Conservation (phyloP, 1,284 basidiomycete genomes). For the Rugosomyces carneus region DNA sequence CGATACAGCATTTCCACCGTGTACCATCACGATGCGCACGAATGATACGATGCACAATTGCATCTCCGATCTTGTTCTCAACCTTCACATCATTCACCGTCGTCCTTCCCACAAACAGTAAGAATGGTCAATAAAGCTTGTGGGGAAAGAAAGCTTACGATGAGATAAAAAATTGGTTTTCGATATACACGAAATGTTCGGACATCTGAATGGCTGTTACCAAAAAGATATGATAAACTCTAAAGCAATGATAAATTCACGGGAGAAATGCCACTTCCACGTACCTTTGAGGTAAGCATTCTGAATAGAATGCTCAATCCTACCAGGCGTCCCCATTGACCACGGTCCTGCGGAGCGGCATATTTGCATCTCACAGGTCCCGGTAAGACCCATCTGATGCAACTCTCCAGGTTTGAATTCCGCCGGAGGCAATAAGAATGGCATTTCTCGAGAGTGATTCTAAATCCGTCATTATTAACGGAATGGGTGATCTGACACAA, state of each 20-base stretch:
- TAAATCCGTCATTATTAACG: slow-evolving; percentile 24
- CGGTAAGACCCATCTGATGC: slow-evolving; percentile 77
- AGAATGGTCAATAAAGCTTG: not conserved
- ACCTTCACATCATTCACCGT: slow-evolving; percentile 81
- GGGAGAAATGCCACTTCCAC: slow-evolving; percentile 15
- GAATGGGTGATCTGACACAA: slow-evolving; percentile 7
- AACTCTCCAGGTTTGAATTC: slow-evolving; percentile 88
- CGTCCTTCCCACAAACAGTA: slow-evolving; percentile 48
- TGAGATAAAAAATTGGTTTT: slow-evolving; percentile 99
- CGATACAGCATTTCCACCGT: slow-evolving; percentile 88
- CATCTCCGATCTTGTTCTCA: slow-evolving; percentile 94
- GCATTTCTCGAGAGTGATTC: slow-evolving; percentile 91
- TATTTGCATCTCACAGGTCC: slow-evolving; percentile 97
- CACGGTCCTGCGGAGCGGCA: slow-evolving; percentile 94
- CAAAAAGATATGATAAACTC: slow-evolving; percentile 7
- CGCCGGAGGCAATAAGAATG: slow-evolving; percentile 90
- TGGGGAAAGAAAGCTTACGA: slow-evolving; percentile 47
- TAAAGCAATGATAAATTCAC: not conserved
- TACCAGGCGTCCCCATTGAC: slow-evolving; percentile 88
- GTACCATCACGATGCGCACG: slow-evolving; percentile 80
- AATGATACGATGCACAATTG: slow-evolving; percentile 88
- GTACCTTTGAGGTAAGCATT: slow-evolving; percentile 89
- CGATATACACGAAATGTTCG: slow-evolving; percentile 91
- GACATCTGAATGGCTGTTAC: slow-evolving; percentile 85
- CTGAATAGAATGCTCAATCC: slow-evolving; percentile 90